Evolutionary conservation across 2,329 filamentous ascomycete species (phyloP), one percentile per base, ranked within the genome.

Genomic region (Paecilomyces dactylethromorphus): DNA sequence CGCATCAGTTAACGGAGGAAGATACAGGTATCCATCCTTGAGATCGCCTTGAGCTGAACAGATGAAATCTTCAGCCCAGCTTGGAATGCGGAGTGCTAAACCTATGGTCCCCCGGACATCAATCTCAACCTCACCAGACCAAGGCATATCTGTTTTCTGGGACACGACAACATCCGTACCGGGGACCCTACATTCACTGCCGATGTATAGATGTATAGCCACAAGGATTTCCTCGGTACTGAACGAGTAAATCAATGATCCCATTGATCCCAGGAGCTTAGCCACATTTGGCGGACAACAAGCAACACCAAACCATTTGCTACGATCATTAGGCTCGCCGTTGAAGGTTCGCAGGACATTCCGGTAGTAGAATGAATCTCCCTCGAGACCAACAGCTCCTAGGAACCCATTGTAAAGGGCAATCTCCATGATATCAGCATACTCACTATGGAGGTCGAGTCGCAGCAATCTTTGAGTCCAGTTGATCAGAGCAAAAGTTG

Each of bases 271-370:
- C 55, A 85, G 78, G 1, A 84, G 69, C 26, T 83, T 74, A 21
- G 81, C 77, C 1, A 87, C 72, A 62, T 86, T 87, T 0, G 84
- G 84, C 2, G 84, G 84, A 64, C 84, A 87, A 62, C 84, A 86
- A 6, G 82, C 82, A 51, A 79, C 81, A 55, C 79, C 80, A 57
- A 86, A 87, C 84, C 84, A 87, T 29, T 81, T 78, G 32, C 79
- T 74, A 15, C 84, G 74, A 56, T 74, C 71, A 18, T 78, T 84
- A n/a, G 75, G 74, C 59, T 84, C 76, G 1, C 68, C 66, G 6
- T 81, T 77, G 7, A 79, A 83, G 35, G 81, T 84, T 0, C 80
- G 81, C 0, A 87, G 75, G 59, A 86, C 84, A 62, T 87, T 87
- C 56, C 81, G 80, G 60, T 87, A 87, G 0, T 83, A 84, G 68